Conservation (phyloP, 2,329 filamentous ascomycete genomes). For the Penicillium nordicum region DNA sequence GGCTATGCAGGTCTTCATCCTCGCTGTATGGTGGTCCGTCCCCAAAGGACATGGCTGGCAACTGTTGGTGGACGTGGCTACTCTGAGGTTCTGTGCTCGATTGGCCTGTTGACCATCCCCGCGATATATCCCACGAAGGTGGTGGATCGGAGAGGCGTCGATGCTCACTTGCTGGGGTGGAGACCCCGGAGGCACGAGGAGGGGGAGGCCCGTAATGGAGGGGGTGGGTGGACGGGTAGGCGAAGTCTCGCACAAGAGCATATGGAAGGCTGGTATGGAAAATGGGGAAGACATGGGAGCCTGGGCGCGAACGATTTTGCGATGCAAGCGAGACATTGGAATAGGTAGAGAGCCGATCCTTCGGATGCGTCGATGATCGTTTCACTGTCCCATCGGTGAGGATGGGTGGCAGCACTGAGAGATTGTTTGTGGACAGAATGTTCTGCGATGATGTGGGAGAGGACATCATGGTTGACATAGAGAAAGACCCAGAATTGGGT, state of each 20-base stretch:
- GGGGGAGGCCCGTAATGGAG: conserved; percentile 92
- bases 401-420: conserved; percentile 45
- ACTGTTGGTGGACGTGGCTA: conserved; percentile 58
- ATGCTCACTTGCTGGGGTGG: conserved; percentile 79
- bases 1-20: conserved; percentile 90
- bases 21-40: conserved; percentile 93
- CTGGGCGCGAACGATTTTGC: conserved; percentile 66
- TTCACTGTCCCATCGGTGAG: conserved; percentile 52
- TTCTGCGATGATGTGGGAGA: conserved; percentile 32
- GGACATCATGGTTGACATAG: conserved; percentile 36
- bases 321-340: conserved; percentile 63
- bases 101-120: conserved; percentile 53
- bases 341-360: conserved; percentile 79
- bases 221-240: conserved; percentile 76
- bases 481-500: conserved; percentile 11
- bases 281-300: conserved; percentile 75
- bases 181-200: conserved; percentile 67
- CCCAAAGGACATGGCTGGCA: conserved; percentile 78
- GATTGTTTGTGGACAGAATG: conserved; percentile 25
- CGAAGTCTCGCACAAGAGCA: conserved; percentile 92
- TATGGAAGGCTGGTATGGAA: conserved; percentile 85
- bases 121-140: conserved; percentile 68
- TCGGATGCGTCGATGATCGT: conserved; percentile 73
- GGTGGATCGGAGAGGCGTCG: conserved; percentile 77
- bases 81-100: conserved; percentile 50